Base-by-base conservation (phyloP, 2,329 filamentous ascomycete genomes). In the Fusarium fujikuroi region DNA sequence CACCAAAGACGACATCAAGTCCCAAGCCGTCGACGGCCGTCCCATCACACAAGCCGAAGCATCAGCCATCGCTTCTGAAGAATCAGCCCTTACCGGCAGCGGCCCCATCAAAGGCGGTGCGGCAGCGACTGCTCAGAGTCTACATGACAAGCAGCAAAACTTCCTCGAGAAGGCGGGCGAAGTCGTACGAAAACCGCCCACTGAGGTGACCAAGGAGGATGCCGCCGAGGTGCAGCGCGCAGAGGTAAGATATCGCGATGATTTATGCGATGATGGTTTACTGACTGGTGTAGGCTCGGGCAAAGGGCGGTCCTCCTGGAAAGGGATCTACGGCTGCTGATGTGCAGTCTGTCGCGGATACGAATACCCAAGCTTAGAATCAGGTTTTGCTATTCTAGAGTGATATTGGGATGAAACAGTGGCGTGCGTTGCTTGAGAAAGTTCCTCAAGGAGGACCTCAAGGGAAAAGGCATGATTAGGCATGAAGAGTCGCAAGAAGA, bases 11-110 rank as follows among this genome's bases (percentile, higher is more conserved):
- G 61, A 73, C 4, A 49, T 73, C 58, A 60, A 63, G 19, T 12
- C 40, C 3, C 62, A 65, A 15, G 70, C 70, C 23, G 21, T 71
- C 11, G 62, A 73, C 2, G 70, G 70, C 15, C 70, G 46, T 7
- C 70, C 70, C 2, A 73, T 73, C 42, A 71, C 61, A 2, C 70
- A 73, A 37, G 9, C 39, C 4, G 66, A 73, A 36, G 70, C 70
- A 6, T 53, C 66, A 7, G 46, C 40, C 16, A 58, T 73, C 4
- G 66, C 70, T 0, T 42, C 70, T 12, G 63, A 70, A 47, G 70
- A 73, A 4, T 73, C 70, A 3, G 23, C 54, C 21, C 54, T 73
- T n/a, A 73, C 70, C 8, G 70, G 70, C 0, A 39, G 66, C 3
- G 70, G 70, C 7, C 70, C 70, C 3, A 73, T 73, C 37, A 57